Evolutionary conservation across 257 asterid genomes (phyloP), one percentile per base, ranked within the genome.

Genomic region (Dorcoceras hygrometricum): DNA sequence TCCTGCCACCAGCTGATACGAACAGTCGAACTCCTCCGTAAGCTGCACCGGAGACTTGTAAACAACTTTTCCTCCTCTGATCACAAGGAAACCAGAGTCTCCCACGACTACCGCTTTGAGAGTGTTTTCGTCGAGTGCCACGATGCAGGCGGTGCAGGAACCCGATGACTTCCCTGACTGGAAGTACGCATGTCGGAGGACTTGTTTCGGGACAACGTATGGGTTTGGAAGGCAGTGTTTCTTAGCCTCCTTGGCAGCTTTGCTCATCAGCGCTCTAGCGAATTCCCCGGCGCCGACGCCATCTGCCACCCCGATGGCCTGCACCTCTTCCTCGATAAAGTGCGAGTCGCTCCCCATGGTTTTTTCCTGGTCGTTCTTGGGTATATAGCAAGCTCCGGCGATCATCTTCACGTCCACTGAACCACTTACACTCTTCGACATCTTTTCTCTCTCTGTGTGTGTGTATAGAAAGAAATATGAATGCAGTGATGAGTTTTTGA

Each of bases 91-190:
- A 0, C 81, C 79, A 16, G 83, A 76, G 54, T 83, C 87, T 8
- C 89, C 89, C 2, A 81, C 7, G 25, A 78, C 81, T 2, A 71
- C 83, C 23, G 84, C 82, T 9, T 32, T 63, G 65, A 83, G 63
- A 2, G 0, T 1, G 24, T 39, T 26, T 11, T 57, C 74, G 26
- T 20, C 28, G 14, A 75, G 65, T 0, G 78, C 22, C 5, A 81
- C 48, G 5, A 83, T 77, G 53, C 89, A 83, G 14, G 80, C 86
- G 11, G 87, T 81, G 55, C 82, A 72, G 2, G 81, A 56, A 4
- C 87, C 85, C 11, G 5, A 0, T 0, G 62, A 63, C n/a, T n/a
- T n/a, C 0, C 39, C 14, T 5, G 80, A 67, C 3, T 58, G 58
- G 63, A 18, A 60, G 71, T 18, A 79, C 2, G 85, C 84, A 5